Conservation (phyloP, 2,329 filamentous ascomycete species). For the Aureobasidium melanogenum region DNA sequence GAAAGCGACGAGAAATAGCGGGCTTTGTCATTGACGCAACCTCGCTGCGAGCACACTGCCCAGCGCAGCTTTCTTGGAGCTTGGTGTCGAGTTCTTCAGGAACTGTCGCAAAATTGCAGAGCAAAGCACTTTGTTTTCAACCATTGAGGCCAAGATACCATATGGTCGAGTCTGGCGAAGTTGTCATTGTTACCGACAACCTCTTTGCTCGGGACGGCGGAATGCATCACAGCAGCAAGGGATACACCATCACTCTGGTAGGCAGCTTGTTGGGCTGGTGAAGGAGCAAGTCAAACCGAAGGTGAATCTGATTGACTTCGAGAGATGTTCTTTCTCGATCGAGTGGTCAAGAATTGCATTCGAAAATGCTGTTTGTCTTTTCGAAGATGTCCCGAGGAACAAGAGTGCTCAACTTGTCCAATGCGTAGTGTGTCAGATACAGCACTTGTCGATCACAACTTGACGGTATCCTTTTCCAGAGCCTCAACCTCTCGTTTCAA, state of each 20-base stretch:
- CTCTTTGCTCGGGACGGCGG: background rate
- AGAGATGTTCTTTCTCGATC: no score
- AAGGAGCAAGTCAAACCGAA: background rate
- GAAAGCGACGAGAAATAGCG: no score
- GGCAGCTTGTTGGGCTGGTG: background rate
- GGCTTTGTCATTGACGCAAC: no score
- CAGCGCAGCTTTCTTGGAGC: no score
- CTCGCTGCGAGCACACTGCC: no score
- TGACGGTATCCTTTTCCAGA: slow-evolving; percentile 4
- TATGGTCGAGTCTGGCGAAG: background rate
- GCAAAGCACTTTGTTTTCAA: background rate
- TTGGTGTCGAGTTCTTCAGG: background rate
- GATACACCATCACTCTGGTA: no score
- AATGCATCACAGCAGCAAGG: background rate
- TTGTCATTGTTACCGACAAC: background rate
- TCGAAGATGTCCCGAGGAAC: no score
- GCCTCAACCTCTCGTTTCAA: slow-evolving; percentile 29
- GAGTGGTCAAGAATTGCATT: no score
- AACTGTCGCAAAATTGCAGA: background rate
- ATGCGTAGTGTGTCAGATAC: background rate
- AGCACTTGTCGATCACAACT: slow-evolving; percentile 1
- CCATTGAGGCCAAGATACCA: background rate
- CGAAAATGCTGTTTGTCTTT: no score
- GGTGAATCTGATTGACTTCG: background rate
- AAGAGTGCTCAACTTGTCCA: no score